phyloP scores from a whole-genome alignment of 2,329 filamentous ascomycete species.

The Penicillium sp. region DNA sequence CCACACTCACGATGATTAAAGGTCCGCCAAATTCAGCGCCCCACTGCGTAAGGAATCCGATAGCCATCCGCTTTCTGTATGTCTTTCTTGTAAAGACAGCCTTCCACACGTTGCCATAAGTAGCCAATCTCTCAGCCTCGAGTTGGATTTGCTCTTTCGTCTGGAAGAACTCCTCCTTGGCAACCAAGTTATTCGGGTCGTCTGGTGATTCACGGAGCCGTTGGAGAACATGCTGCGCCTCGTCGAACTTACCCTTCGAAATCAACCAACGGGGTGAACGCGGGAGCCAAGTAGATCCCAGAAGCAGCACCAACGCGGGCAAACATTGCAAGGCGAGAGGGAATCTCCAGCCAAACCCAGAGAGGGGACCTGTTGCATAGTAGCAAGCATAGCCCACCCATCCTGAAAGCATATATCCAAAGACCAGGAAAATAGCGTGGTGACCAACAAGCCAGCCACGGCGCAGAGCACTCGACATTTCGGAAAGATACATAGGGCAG shows the following conservation, averaged over 20 bases:
- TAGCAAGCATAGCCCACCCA: conserved; percentile 51
- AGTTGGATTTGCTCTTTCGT: conserved; percentile 49
- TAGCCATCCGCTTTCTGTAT: conserved; percentile 53
- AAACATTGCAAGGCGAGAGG: conserved; percentile 46
- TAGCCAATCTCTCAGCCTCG: conserved; percentile 44
- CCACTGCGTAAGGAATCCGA: conserved; percentile 56
- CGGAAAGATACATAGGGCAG: conserved; percentile 49
- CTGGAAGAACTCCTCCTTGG: conserved; percentile 51
- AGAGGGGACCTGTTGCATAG: conserved; percentile 38
- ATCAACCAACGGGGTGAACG: conserved; percentile 54
- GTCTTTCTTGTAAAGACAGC: conserved; percentile 50
- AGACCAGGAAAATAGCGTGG: conserved; percentile 50
- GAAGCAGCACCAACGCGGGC: conserved; percentile 42
- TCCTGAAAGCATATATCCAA: conserved; percentile 48
- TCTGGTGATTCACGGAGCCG: conserved; percentile 41
- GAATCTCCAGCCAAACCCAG: conserved; percentile 49
- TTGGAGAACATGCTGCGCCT: conserved; percentile 48
- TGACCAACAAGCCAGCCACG: conserved; percentile 50
- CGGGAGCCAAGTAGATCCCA: conserved; percentile 46
- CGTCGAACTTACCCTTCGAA: conserved; percentile 46
- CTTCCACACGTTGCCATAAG: conserved; percentile 46
- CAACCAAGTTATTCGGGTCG: conserved; percentile 45
- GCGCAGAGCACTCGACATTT: conserved; percentile 43
- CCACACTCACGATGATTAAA: conserved; percentile 50
- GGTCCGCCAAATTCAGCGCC: conserved; percentile 55